phyloP scores from a whole-genome alignment of 192 early-diverging fungal species.

The Coemansia sp. region DNA sequence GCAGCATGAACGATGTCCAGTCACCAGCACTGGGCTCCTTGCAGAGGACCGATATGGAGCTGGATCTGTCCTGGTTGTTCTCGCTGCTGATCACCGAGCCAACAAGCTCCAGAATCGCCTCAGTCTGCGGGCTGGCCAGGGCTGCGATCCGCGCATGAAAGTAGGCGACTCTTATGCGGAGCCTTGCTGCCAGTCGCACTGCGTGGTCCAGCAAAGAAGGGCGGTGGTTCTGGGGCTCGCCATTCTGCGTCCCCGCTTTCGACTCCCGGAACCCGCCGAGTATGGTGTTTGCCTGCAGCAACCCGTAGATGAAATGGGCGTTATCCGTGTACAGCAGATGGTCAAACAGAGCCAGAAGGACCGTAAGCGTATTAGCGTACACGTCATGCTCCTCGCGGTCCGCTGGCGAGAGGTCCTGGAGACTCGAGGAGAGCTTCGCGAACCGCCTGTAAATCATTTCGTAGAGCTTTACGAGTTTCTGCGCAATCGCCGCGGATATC shows the following conservation, averaged over 20 bases:
- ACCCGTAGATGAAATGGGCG: conserved; percentile 46
- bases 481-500: conserved; percentile 30
- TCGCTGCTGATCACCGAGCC: conserved; percentile 24
- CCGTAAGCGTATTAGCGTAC: conserved; percentile 35
- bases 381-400: conserved; percentile 28
- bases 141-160: conserved; percentile 47
- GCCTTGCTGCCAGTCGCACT: conserved; percentile 22
- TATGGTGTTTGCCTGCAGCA: conserved; percentile 45
- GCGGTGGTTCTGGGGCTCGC: neutral
- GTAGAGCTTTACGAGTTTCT: conserved; percentile 46
- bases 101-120: conserved; percentile 35
- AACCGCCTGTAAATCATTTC: conserved; percentile 45
- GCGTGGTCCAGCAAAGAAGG: conserved; percentile 8
- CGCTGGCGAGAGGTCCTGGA: conserved; percentile 5
- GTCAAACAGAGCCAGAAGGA: conserved; percentile 35
- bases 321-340: conserved; percentile 43
- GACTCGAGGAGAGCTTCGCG: conserved; percentile 16
- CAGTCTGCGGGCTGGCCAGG: conserved; percentile 33
- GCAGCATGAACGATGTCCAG: conserved; percentile 49
- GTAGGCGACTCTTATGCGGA: conserved; percentile 48
- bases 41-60: conserved; percentile 1
- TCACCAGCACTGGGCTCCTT: neutral
- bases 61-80: conserved; percentile 3
- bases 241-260: neutral
- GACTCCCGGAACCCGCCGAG: conserved; percentile 28